Evolutionary conservation across 768 basidiomycete species (phyloP).

Genomic region (Tylopilus plumbeoviolaceoides): DNA sequence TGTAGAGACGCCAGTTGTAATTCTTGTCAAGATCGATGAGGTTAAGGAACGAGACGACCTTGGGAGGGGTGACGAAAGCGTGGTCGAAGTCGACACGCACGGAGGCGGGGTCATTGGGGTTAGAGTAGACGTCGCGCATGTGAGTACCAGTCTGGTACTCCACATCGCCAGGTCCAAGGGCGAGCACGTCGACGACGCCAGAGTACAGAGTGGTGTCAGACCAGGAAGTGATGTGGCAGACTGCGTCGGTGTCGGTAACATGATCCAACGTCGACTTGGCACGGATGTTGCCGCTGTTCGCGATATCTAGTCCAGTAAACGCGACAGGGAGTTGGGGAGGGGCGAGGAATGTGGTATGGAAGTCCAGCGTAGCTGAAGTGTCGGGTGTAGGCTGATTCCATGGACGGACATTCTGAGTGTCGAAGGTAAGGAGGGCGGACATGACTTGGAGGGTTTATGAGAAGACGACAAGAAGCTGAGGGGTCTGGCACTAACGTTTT

Average conservation of each 20-base stretch:
- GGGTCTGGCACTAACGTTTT: too few relatives aligned
- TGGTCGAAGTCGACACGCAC: slow-evolving; percentile 2
- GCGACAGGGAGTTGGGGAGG: neutral
- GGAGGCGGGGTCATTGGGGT: neutral
- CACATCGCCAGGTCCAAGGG: slow-evolving; percentile 4
- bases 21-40: neutral
- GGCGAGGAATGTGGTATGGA: neutral
- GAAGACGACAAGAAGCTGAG: too few relatives aligned
- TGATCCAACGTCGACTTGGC: neutral
- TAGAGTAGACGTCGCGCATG: neutral
- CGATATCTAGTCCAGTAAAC: neutral
- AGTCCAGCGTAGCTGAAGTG: neutral
- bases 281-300: neutral
- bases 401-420: neutral
- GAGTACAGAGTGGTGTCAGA: neutral
- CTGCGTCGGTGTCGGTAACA: neutral
- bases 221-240: slow-evolving; percentile 6
- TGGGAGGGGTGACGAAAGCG: neutral
- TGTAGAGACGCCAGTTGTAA: neutral
- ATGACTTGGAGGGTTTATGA: neutral
- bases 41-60: neutral
- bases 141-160: slow-evolving; percentile 15
- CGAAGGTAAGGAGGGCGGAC: neutral
- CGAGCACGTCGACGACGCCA: neutral
- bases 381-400: neutral